Conservation (phyloP, 192 early-diverging fungal species). For the Spizellomyces punctatus region DNA sequence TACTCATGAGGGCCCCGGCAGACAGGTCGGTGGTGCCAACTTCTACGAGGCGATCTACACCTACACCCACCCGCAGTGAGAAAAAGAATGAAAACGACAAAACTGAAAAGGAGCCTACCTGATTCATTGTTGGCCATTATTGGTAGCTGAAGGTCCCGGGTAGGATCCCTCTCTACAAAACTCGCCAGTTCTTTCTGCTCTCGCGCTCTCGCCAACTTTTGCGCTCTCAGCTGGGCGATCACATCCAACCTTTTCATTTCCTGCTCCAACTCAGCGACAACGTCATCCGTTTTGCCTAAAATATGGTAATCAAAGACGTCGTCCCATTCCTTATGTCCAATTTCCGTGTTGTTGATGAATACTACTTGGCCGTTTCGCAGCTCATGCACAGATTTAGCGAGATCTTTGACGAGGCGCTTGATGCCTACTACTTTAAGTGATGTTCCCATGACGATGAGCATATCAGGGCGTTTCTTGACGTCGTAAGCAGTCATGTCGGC, state of each 20-base stretch:
- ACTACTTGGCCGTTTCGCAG: slow-evolving; percentile 49
- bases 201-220: background rate
- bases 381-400: slow-evolving; percentile 51
- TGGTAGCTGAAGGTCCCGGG: too few species aligned
- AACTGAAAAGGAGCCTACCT: too few species aligned
- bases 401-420: slow-evolving; percentile 72
- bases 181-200: background rate
- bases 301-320: slow-evolving; percentile 79
- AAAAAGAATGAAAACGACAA: too few species aligned
- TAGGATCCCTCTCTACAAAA: background rate
- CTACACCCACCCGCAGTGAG: too few species aligned
- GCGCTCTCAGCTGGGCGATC: background rate
- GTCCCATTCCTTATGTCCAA: slow-evolving; percentile 71
- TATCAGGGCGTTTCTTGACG: slow-evolving; percentile 59
- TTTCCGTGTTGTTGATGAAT: slow-evolving; percentile 73
- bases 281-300: slow-evolving; percentile 67
- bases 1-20: too few species aligned
- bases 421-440: slow-evolving; percentile 82
- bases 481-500: slow-evolving; percentile 36
- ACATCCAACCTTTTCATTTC: slow-evolving; percentile 26
- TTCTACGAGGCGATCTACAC: too few species aligned
- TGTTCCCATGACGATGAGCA: slow-evolving; percentile 88
- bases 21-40: too few species aligned
- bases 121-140: too few species aligned
- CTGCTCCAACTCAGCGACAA: slow-evolving; percentile 29